Percentiles rank a stretch among this genome's conserved stretches.
phyloP scores from a whole-genome alignment of 1,284 basidiomycete species.

The Cryptococcus deneoformans region DNA sequence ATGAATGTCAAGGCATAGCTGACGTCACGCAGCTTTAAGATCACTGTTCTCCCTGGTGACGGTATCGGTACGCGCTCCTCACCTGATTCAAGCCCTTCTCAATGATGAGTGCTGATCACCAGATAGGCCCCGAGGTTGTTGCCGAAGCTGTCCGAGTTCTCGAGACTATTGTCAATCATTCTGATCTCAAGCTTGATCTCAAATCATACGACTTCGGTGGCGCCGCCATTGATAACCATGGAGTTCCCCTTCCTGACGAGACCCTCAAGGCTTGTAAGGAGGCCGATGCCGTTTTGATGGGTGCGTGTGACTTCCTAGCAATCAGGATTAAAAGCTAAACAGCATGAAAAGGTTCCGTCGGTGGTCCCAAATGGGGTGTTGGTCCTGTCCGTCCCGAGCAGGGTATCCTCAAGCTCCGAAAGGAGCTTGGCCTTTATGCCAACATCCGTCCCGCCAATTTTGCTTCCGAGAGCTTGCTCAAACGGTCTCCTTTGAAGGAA shows the following conservation, averaged over 20 bases:
- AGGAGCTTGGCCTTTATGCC: constrained; percentile 90
- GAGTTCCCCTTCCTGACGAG: constrained; percentile 77
- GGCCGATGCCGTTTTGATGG: constrained; percentile 90
- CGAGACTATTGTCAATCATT: constrained; percentile 65
- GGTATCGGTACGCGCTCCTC: constrained; percentile 75
- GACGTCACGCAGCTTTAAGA: constrained; percentile 57
- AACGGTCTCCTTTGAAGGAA: constrained; percentile 89
- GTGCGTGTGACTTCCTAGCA: constrained; percentile 50
- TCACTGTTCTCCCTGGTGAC: constrained; percentile 90
- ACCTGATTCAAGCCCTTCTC: neutral
- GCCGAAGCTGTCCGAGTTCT: constrained; percentile 86
- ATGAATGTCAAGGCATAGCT: neutral
- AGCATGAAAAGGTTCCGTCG: constrained; percentile 73
- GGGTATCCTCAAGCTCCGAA: constrained; percentile 87
- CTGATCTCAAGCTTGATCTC: constrained; percentile 70
- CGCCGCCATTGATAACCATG: constrained; percentile 82
- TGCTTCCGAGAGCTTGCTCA: constrained; percentile 83
- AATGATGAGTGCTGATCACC: neutral
- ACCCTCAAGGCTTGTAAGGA: constrained; percentile 84
- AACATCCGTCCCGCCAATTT: constrained; percentile 98
- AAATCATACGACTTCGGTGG: constrained; percentile 80
- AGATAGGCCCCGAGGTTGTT: constrained; percentile 85
- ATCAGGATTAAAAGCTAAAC: neutral
- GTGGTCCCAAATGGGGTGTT: constrained; percentile 98
- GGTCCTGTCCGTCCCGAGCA: constrained; percentile 93